These are phyloP conservation scores for Suillus bovinus DNA, from an alignment of 768 basidiomycete species.

Conservation along the genomic window DNA sequence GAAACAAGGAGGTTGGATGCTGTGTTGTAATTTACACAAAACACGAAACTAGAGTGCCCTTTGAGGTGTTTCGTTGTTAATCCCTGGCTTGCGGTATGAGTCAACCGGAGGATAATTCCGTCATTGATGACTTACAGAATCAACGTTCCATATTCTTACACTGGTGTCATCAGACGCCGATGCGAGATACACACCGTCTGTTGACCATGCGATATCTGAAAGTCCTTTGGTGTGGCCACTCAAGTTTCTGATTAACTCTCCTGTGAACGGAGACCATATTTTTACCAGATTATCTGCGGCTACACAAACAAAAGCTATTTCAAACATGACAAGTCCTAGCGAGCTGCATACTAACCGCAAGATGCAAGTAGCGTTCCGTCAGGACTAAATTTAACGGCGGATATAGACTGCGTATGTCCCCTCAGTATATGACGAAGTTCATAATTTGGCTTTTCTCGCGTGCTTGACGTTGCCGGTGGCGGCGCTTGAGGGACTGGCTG, in stretches of 20 bases:
- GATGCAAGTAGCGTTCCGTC: slow-evolving; percentile 85
- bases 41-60: slow-evolving; percentile 87
- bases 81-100: slow-evolving; percentile 45
- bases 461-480: slow-evolving; percentile 36
- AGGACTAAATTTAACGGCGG: slow-evolving; percentile 89
- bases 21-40: slow-evolving; percentile 90
- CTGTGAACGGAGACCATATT: slow-evolving; percentile 81
- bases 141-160: slow-evolving; percentile 87
- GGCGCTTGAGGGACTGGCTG: slow-evolving; percentile 33
- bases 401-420: slow-evolving; percentile 83
- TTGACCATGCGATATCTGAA: slow-evolving; percentile 88
- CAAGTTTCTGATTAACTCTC: slow-evolving; percentile 73
- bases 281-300: slow-evolving; percentile 80
- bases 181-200: slow-evolving; percentile 79
- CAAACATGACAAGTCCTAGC: slow-evolving; percentile 4
- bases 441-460: slow-evolving; percentile 59
- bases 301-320: slow-evolving; percentile 27
- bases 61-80: slow-evolving; percentile 68
- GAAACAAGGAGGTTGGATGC: slow-evolving; percentile 88
- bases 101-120: background rate
- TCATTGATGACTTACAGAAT: slow-evolving; percentile 53
- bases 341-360: slow-evolving; percentile 60
- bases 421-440: slow-evolving; percentile 62
- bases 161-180: slow-evolving; percentile 93
- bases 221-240: slow-evolving; percentile 80